These are phyloP conservation scores for Thermoascus crustaceus DNA, from an alignment of 2,329 filamentous ascomycete genomes.

Conservation along the genomic window DNA sequence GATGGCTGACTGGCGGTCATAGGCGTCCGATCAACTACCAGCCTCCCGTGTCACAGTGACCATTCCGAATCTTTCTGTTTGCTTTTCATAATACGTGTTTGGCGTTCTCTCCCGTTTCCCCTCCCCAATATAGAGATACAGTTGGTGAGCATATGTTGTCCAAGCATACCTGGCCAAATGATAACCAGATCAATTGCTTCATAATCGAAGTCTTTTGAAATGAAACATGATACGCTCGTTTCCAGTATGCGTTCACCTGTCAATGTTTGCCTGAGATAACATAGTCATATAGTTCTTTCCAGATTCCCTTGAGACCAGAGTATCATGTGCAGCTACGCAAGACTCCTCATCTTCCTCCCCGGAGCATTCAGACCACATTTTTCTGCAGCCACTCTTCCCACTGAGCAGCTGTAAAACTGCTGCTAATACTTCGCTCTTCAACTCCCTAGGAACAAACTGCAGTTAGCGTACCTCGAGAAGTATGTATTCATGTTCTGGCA, in stretches of 20 bases:
- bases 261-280: constrained; percentile 1
- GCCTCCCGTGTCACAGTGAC: constrained; percentile 45
- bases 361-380: constrained; percentile 51
- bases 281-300: background rate
- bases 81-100: constrained; percentile 3
- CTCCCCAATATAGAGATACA: too few relatives aligned
- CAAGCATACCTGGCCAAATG: constrained; percentile 5
- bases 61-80: constrained; percentile 1
- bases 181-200: constrained; percentile 5
- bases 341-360: constrained; percentile 1
- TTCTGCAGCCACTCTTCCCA: constrained; percentile 77
- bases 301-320: background rate
- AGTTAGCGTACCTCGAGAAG: constrained; percentile 15
- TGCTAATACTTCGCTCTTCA: constrained; percentile 69
- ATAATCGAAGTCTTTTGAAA: background rate
- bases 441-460: constrained; percentile 43
- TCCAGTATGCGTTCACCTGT: too few relatives aligned
- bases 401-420: constrained; percentile 67
- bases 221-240: too few relatives aligned
- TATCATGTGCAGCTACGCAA: background rate
- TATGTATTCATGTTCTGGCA: constrained; percentile 1
- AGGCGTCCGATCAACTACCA: constrained; percentile 83
- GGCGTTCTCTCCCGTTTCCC: constrained; percentile 11
- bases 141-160: constrained; percentile 1
- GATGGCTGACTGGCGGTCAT: constrained; percentile 15